A percentile compares a stretch with the other conserved stretches of the same genome.
Conservation (phyloP, 495 filamentous ascomycete species). For the Lineolata rhizophorae region DNA sequence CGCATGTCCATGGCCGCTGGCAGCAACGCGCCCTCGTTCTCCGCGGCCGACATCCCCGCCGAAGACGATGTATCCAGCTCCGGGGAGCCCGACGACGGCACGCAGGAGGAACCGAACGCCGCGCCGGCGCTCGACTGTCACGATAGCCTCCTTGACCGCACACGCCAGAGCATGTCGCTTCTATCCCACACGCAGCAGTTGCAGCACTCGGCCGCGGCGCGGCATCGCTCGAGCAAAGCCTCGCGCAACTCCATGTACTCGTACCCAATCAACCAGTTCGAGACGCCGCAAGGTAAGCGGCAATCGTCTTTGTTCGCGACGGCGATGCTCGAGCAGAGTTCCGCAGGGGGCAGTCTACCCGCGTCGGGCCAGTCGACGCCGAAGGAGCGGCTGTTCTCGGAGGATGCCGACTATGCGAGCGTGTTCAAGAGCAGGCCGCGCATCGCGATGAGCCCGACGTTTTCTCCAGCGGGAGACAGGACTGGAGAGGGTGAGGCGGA, state of each 20-base stretch:
- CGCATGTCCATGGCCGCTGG: constrained; percentile 21
- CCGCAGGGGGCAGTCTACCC: too few species aligned
- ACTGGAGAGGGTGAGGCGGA: too few species aligned
- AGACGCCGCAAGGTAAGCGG: constrained; percentile 24
- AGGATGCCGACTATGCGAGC: constrained; percentile 57
- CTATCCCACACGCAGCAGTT: constrained; percentile 13
- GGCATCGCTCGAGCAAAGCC: constrained; percentile 4
- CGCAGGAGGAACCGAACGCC: neutral
- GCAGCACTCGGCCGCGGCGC: neutral
- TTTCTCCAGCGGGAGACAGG: too few species aligned
- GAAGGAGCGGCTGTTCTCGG: constrained; percentile 35
- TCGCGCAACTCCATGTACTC: constrained; percentile 16
- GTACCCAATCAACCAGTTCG: constrained; percentile 39
- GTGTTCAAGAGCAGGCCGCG: constrained; percentile 73
- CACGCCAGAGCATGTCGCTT: constrained; percentile 59
- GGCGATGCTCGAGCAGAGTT: too few species aligned
- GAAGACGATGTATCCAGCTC: too few species aligned
- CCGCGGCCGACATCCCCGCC: too few species aligned
- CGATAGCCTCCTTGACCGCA: constrained; percentile 40
- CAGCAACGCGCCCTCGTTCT: constrained; percentile 2
- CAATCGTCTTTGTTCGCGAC: constrained; percentile 2
- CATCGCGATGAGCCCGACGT: constrained; percentile 58
- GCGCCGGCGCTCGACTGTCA: constrained; percentile 2
- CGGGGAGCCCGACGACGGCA: too few species aligned
- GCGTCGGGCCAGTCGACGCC: constrained; percentile 28